Evolutionary conservation across 1,139 yeast genomes (phyloP).

Genomic region (Blastobotrys petasosporus): DNA sequence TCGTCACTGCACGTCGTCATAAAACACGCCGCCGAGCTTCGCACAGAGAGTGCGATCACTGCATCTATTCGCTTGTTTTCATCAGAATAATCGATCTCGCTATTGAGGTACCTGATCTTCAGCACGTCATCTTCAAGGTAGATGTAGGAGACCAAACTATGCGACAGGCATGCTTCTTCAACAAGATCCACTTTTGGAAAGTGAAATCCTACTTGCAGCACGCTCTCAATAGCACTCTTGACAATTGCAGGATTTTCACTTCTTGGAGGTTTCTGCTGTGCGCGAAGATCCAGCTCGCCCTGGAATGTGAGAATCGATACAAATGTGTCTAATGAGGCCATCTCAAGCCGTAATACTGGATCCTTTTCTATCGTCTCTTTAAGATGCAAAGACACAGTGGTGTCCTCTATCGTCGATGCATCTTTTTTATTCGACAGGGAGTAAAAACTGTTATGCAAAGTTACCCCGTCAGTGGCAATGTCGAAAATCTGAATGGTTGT

Average conservation of each 20-base stretch:
- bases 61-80: conserved; percentile 25
- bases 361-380: conserved; percentile 8
- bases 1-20: conserved; percentile 62
- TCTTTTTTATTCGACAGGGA: conserved; percentile 21
- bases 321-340: conserved; percentile 23
- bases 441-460: conserved; percentile 27
- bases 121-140: conserved; percentile 26
- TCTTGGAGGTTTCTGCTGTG: conserved; percentile 7
- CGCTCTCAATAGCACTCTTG: too few species aligned
- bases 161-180: conserved; percentile 12
- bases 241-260: too few species aligned
- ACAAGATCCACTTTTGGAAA: conserved; percentile 33
- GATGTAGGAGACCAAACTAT: conserved; percentile 46
- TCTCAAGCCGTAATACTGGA: conserved; percentile 19
- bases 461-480: conserved; percentile 30
- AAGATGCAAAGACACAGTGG: conserved; percentile 10
- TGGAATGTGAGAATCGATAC: conserved; percentile 18
- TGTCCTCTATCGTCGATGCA: conserved; percentile 9
- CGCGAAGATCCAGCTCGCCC: conserved; percentile 19
- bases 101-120: conserved; percentile 17
- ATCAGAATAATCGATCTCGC: conserved; percentile 13
- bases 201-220: conserved; percentile 52
- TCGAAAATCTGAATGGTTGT: conserved; percentile 24
- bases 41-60: conserved; percentile 56
- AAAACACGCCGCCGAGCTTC: conserved; percentile 65